These are phyloP conservation scores for Globisporangium radiosum DNA, from an alignment of 352 stramenopile genomes.

Conservation along the genomic window DNA sequence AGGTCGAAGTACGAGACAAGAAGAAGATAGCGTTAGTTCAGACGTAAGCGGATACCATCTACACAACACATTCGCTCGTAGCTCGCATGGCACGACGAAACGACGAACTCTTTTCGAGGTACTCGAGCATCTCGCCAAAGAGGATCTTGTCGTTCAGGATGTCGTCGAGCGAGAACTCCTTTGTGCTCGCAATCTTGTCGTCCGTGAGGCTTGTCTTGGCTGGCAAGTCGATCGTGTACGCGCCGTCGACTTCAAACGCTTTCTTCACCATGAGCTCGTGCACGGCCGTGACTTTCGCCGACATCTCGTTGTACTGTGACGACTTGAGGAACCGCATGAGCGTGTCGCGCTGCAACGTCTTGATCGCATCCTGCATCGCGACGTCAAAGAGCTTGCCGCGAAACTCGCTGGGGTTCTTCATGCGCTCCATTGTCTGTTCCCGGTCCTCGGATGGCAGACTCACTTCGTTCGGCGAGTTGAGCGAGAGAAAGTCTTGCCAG, in stretches of 20 bases:
- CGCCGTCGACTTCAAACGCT: slow-evolving; percentile 53
- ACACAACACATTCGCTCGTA: not conserved
- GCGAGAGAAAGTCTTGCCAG: slow-evolving; percentile 75
- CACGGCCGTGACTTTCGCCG: slow-evolving; percentile 40
- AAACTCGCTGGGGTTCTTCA: slow-evolving; percentile 76
- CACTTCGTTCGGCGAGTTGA: slow-evolving; percentile 82
- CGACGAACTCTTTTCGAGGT: slow-evolving; percentile 73
- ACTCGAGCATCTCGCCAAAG: slow-evolving; percentile 81
- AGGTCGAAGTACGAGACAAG: not conserved
- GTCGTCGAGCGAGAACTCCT: slow-evolving; percentile 72
- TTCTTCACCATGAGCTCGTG: slow-evolving; percentile 61
- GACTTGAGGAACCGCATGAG: slow-evolving; percentile 76
- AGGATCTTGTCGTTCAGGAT: slow-evolving; percentile 78
- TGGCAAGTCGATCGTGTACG: slow-evolving; percentile 63
- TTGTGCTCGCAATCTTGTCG: slow-evolving; percentile 37
- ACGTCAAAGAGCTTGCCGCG: slow-evolving; percentile 79
- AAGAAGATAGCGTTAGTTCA: too few relatives aligned
- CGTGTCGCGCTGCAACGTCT: slow-evolving; percentile 79
- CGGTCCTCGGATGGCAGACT: slow-evolving; percentile 74
- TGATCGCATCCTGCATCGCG: slow-evolving; percentile 76
- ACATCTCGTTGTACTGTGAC: slow-evolving; percentile 74
- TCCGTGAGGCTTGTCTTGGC: slow-evolving; percentile 47
- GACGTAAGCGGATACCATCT: not conserved
- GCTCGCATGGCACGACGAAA: slow-evolving; percentile 13
- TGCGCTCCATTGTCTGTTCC: slow-evolving; percentile 72